A percentile compares a stretch with the other conserved stretches of the same genome.
phyloP scores from a whole-genome alignment of 441 rosid species.

The Daphne laureola region DNA sequence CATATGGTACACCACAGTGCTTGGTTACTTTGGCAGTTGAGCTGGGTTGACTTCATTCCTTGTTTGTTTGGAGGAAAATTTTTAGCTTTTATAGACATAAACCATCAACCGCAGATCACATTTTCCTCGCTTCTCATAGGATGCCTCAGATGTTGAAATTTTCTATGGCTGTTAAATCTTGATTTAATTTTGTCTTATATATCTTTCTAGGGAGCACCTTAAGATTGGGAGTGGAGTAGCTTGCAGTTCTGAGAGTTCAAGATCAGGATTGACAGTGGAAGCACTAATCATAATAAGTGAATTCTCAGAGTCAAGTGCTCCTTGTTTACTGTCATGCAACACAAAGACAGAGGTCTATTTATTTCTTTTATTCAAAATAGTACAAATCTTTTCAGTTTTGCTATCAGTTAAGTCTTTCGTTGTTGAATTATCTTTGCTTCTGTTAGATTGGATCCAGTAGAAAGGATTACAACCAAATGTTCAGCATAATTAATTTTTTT shows the following conservation, averaged over 20 bases:
- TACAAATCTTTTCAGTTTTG: constrained; percentile 2
- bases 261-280: constrained; percentile 50
- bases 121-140: too few species aligned
- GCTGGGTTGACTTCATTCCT: too few species aligned
- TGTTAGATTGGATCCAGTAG: not conserved
- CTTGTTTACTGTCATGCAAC: constrained; percentile 34
- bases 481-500: too few species aligned
- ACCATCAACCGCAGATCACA: too few species aligned
- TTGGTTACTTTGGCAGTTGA: too few species aligned
- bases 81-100: too few species aligned
- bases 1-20: too few species aligned
- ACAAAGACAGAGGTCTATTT: constrained; percentile 62
- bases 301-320: constrained; percentile 29
- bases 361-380: constrained; percentile 1
- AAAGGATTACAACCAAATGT: too few species aligned
- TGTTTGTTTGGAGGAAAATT: too few species aligned
- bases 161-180: too few species aligned
- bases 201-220: constrained; percentile 46
- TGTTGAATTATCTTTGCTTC: not conserved
- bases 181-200: not conserved
- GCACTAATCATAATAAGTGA: constrained; percentile 62
- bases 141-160: too few species aligned
- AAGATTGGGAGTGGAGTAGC: constrained; percentile 63
- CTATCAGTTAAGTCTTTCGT: not conserved
- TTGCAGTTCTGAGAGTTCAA: constrained; percentile 33